phyloP scores from a whole-genome alignment of 75 land plant genomes.

The Adiantum capillusveneris region DNA sequence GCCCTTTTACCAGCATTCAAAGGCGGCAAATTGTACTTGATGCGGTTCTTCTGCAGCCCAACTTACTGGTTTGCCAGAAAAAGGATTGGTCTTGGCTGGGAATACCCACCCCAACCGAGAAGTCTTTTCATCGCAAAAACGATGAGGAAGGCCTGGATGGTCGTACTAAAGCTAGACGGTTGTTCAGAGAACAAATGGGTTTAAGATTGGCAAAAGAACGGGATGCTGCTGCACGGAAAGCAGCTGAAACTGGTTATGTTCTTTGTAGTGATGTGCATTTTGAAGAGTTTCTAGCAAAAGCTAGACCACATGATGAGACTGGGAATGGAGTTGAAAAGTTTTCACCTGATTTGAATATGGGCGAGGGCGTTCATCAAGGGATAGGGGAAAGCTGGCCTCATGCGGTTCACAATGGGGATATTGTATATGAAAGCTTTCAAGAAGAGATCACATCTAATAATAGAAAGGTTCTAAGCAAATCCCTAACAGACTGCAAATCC shows the following conservation, averaged over 20 bases:
- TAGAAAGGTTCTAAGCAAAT: background rate
- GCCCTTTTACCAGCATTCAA: conserved; percentile 71
- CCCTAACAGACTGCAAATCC: background rate
- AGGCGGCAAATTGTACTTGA: conserved; percentile 70
- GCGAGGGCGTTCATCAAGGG: background rate
- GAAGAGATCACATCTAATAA: background rate
- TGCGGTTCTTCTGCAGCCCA: conserved; percentile 69
- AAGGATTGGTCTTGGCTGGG: conserved; percentile 94
- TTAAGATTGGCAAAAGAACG: conserved; percentile 43
- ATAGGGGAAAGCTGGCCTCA: background rate
- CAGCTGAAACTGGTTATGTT: conserved; percentile 62
- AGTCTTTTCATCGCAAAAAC: conserved; percentile 22
- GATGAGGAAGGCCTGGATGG: conserved; percentile 75
- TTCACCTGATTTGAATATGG: background rate
- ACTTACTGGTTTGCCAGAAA: conserved; percentile 73
- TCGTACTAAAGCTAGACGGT: conserved; percentile 66
- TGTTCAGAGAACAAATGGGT: conserved; percentile 68
- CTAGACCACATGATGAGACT: background rate
- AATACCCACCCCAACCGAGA: conserved; percentile 45
- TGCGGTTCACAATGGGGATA: background rate
- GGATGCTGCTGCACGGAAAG: conserved; percentile 46
- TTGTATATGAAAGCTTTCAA: background rate
- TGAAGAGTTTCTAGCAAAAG: too few relatives aligned
- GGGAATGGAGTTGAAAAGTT: background rate
- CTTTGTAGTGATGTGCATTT: conserved; percentile 13